Evolutionary conservation across 768 basidiomycete genomes (phyloP).

Genomic region (Trametes villosa): DNA sequence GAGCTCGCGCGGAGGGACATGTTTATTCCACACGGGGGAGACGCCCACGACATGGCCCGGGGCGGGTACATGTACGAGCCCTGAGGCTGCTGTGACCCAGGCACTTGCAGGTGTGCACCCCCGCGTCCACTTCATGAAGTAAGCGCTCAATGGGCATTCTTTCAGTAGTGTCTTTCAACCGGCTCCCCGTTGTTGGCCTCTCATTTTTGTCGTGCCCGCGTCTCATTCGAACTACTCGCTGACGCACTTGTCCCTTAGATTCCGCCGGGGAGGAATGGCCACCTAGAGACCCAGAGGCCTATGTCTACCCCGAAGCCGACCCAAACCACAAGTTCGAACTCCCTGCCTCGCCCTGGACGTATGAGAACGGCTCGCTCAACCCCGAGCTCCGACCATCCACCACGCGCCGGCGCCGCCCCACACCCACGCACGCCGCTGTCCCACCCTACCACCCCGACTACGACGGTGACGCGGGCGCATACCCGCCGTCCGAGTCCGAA

Average conservation of each 20-base stretch:
- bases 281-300: conserved; percentile 60
- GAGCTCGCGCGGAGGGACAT: conserved; percentile 37
- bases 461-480: conserved; percentile 36
- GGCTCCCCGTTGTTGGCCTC: neutral
- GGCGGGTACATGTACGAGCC: conserved; percentile 17
- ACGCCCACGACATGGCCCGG: conserved; percentile 10
- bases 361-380: conserved; percentile 76
- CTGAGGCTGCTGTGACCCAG: neutral
- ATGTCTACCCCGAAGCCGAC: conserved; percentile 29
- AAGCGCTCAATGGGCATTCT: conserved; percentile 19
- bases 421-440: conserved; percentile 46
- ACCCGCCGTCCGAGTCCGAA: conserved; percentile 25
- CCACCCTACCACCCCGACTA: conserved; percentile 85
- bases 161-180: neutral
- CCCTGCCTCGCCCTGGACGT: conserved; percentile 82
- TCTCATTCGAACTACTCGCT: neutral
- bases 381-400: conserved; percentile 74
- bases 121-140: conserved; percentile 11
- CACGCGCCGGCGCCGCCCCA: conserved; percentile 32
- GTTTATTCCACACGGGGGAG: neutral
- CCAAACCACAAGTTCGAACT: conserved; percentile 48
- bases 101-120: conserved; percentile 12
- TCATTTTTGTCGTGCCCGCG: neutral
- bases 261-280: conserved; percentile 63
- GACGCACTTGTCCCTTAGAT: conserved; percentile 34